These are phyloP conservation scores for Paspalum vaginatum DNA, from an alignment of 176 grass and related monocot genomes.

Conservation along the genomic window DNA sequence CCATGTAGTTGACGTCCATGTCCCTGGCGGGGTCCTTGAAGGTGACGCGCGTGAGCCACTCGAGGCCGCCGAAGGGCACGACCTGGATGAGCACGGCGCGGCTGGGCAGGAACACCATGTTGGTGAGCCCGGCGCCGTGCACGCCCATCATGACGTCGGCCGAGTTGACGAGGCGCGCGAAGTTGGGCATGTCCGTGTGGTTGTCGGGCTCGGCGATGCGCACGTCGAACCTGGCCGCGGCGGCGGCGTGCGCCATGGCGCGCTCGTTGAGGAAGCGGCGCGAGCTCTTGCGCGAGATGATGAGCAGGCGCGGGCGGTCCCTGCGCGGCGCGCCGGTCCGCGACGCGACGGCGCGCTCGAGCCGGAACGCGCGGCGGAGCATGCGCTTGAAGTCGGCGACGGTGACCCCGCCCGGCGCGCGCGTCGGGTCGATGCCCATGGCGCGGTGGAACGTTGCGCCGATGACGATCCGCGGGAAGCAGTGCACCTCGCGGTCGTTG, in stretches of 20 bases:
- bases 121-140: constrained; percentile 71
- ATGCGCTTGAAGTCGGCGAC: constrained; percentile 74
- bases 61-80: constrained; percentile 62
- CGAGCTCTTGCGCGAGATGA: constrained; percentile 66
- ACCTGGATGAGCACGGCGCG: constrained; percentile 70
- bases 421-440: constrained; percentile 63
- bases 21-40: constrained; percentile 54
- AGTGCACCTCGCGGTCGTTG: constrained; percentile 76
- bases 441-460: constrained; percentile 76
- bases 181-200: constrained; percentile 51
- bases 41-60: constrained; percentile 45
- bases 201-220: constrained; percentile 58
- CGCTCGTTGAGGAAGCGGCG: constrained; percentile 65
- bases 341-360: constrained; percentile 66
- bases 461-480: constrained; percentile 61
- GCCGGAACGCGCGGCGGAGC: constrained; percentile 57
- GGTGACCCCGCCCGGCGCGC: constrained; percentile 37
- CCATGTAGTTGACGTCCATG: constrained; percentile 67
- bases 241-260: constrained; percentile 60
- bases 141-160: constrained; percentile 78
- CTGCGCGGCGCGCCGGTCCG: constrained; percentile 37
- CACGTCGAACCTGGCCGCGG: constrained; percentile 61
- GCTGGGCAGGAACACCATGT: constrained; percentile 73
- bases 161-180: constrained; percentile 66
- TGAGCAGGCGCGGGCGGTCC: constrained; percentile 54